These are phyloP conservation scores for Rhodotorula mucilaginosa DNA, from an alignment of 1,284 basidiomycete genomes.

Conservation along the genomic window DNA sequence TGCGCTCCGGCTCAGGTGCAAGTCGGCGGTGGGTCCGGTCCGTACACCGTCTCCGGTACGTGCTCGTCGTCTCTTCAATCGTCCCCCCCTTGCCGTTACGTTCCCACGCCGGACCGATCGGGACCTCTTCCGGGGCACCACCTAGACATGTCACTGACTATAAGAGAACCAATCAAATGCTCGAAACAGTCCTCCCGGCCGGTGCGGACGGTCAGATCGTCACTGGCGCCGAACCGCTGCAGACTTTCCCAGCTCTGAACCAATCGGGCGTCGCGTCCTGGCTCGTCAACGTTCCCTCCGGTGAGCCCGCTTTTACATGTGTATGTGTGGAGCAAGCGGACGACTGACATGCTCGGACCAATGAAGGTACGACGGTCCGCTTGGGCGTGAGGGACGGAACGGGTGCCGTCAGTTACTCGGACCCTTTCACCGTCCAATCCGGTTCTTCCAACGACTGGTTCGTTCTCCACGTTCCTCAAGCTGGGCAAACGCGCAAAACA, in stretches of 20 bases:
- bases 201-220: background rate
- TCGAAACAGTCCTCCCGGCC: background rate
- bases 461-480: too few relatives aligned
- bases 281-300: conserved; percentile 2
- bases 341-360: too few relatives aligned
- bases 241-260: background rate
- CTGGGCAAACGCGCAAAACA: too few relatives aligned
- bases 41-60: conserved; percentile 17
- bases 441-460: background rate
- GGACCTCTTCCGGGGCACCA: too few relatives aligned
- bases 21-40: conserved; percentile 6
- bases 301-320: background rate
- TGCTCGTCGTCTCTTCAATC: background rate
- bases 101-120: too few relatives aligned
- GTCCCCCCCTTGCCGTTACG: too few relatives aligned
- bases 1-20: conserved; percentile 10
- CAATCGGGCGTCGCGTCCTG: conserved; percentile 6
- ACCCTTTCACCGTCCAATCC: background rate
- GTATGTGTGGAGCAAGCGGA: too few relatives aligned
- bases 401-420: background rate
- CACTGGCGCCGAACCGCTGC: background rate
- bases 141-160: too few relatives aligned
- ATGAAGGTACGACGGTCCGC: background rate
- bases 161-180: too few relatives aligned
- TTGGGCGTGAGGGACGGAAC: background rate